A percentile compares a stretch with the other conserved stretches of the same genome.
phyloP scores from a whole-genome alignment of 2,329 filamentous ascomycete genomes.

The Exophiala aquamarina region DNA sequence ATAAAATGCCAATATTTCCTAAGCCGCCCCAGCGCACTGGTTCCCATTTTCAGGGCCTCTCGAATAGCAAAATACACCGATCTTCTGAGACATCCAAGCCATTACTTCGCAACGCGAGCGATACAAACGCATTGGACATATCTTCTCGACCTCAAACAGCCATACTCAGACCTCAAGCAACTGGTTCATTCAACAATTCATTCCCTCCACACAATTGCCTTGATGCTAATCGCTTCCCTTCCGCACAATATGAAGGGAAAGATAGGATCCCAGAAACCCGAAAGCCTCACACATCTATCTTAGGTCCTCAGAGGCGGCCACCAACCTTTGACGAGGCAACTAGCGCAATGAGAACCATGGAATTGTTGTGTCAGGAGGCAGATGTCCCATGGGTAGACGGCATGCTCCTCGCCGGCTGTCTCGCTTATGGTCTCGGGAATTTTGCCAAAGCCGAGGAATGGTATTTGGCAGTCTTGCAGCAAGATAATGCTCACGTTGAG shows the following conservation, averaged over 20 bases:
- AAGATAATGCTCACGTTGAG: conserved; percentile 73
- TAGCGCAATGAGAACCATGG: conserved; percentile 69
- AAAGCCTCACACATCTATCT: not conserved
- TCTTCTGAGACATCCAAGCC: conserved; percentile 36
- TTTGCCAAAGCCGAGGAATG: conserved; percentile 66
- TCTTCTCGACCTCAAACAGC: conserved; percentile 26
- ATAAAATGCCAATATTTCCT: conserved; percentile 60
- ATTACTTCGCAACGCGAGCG: conserved; percentile 30
- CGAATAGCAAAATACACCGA: conserved; percentile 22
- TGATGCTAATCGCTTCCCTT: not conserved
- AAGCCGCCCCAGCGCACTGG: conserved; percentile 60
- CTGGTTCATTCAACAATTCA: conserved; percentile 2
- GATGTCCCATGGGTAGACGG: conserved; percentile 90
- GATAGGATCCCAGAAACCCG: conserved; percentile 8
- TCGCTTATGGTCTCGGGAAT: conserved; percentile 85
- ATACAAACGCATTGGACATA: conserved; percentile 19
- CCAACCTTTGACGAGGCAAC: conserved; percentile 48
- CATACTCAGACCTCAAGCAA: conserved; percentile 19
- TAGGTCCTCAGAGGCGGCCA: not conserved
- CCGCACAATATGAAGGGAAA: conserved; percentile 5
- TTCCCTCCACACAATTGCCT: not conserved
- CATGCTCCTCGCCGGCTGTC: conserved; percentile 84
- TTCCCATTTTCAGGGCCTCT: conserved; percentile 46
- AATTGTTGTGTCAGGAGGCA: conserved; percentile 73
- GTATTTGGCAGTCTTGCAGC: conserved; percentile 56